These are phyloP conservation scores for Mycena latifolia DNA, from an alignment of 768 basidiomycete species.

Conservation along the genomic window DNA sequence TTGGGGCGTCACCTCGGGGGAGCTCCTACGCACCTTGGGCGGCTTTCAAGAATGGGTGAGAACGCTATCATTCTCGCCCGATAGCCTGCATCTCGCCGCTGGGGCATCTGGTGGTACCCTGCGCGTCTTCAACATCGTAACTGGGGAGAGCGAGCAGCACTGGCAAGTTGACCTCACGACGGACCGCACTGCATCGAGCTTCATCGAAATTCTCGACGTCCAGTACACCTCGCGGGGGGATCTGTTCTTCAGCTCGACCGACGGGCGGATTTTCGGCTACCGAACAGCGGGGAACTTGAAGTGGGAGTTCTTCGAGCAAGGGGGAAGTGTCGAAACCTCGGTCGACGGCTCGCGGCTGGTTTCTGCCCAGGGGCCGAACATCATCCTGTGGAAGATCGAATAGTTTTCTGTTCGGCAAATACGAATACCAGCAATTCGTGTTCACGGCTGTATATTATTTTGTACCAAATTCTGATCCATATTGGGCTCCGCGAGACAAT, in stretches of 20 bases:
- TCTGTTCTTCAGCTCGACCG: conserved; percentile 9
- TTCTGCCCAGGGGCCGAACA: too few species aligned
- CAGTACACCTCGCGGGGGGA: conserved; percentile 4
- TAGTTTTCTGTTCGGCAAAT: too few species aligned
- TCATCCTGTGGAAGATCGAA: too few species aligned
- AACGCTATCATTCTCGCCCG: conserved; percentile 31
- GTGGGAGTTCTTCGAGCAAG: conserved; percentile 9
- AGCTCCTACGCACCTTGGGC: conserved; percentile 28
- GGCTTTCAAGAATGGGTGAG: conserved; percentile 27
- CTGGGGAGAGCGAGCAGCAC: conserved; percentile 3
- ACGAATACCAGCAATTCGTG: too few species aligned
- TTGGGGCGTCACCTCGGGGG: conserved; percentile 35
- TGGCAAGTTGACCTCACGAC: neutral
- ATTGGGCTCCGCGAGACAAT: too few species aligned
- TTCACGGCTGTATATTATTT: too few species aligned
- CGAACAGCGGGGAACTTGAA: neutral
- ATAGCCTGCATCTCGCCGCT: conserved; percentile 23
- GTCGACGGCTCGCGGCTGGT: too few species aligned
- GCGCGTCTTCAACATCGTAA: conserved; percentile 15
- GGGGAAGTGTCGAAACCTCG: too few species aligned
- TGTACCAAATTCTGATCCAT: too few species aligned
- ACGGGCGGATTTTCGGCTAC: conserved; percentile 14
- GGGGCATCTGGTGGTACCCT: conserved; percentile 13
- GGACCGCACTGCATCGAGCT: neutral
- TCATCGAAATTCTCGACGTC: neutral